Evolutionary conservation across 345 rosid genomes (phyloP).

Genomic region (Atalantia buxifolia): DNA sequence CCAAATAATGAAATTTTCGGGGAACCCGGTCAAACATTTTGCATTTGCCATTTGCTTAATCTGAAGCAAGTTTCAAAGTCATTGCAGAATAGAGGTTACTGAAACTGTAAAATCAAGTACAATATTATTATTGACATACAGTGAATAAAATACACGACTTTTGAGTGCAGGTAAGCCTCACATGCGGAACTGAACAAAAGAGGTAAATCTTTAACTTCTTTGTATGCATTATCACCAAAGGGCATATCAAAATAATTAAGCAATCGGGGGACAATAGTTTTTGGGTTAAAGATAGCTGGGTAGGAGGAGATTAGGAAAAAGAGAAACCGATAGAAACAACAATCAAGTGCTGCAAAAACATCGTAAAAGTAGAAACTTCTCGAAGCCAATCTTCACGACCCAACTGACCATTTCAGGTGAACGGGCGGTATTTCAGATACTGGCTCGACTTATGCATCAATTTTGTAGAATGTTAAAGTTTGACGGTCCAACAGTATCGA

Average conservation of each 20-base stretch:
- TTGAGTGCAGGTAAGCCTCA: neutral
- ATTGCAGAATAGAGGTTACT: neutral
- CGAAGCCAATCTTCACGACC: neutral
- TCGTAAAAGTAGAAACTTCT: constrained; percentile 4
- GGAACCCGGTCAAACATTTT: neutral
- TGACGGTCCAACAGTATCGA: constrained; percentile 64
- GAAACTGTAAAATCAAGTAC: neutral
- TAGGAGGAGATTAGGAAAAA: neutral
- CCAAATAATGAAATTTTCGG: neutral
- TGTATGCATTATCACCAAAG: neutral
- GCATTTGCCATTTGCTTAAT: neutral
- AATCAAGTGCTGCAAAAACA: neutral
- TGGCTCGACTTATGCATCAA: constrained; percentile 29
- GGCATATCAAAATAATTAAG: constrained; percentile 2
- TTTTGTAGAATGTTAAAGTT: constrained; percentile 46
- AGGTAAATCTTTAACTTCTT: neutral
- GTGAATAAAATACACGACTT: neutral
- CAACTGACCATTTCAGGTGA: constrained; percentile 6
- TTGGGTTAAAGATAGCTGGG: neutral
- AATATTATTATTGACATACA: neutral
- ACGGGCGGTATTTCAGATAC: constrained; percentile 7
- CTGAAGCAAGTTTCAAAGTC: neutral
- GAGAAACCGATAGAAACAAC: constrained; percentile 8
- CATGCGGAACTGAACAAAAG: neutral
- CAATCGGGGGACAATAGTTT: neutral